Conservation (phyloP, 768 basidiomycete genomes). For the Mycena vitilis region DNA sequence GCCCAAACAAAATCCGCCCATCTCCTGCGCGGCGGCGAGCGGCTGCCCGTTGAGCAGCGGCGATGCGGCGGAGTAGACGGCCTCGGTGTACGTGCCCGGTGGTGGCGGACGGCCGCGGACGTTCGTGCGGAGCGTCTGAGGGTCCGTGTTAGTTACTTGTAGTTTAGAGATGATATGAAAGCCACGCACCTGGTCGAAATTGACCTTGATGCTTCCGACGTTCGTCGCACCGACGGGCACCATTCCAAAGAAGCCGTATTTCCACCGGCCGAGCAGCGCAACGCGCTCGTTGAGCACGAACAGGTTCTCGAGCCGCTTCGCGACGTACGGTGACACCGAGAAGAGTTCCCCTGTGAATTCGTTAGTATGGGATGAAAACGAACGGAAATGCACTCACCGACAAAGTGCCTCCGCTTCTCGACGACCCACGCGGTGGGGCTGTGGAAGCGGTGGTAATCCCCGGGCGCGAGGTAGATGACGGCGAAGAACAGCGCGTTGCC, state of each 20-base stretch:
- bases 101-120: conserved; percentile 78
- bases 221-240: conserved; percentile 98
- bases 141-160: conserved; percentile 14
- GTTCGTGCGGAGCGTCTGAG: conserved; percentile 90
- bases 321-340: conserved; percentile 96
- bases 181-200: conserved; percentile 83
- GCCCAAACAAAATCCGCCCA: conserved; percentile 97
- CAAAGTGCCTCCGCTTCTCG: conserved; percentile 93
- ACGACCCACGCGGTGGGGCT: conserved; percentile 97
- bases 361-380: conserved; percentile 8
- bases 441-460: conserved; percentile 99
- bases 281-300: conserved; percentile 99
- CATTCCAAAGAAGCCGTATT: conserved; percentile 96
- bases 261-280: conserved; percentile 94
- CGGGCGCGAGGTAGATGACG: conserved; percentile 97
- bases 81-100: conserved; percentile 91
- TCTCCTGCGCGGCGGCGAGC: conserved; percentile 88
- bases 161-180: conserved; percentile 1
- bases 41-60: conserved; percentile 90
- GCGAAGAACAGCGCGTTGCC: conserved; percentile 92
- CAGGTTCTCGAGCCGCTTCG: conserved; percentile 88
- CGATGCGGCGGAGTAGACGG: conserved; percentile 89
- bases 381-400: conserved; percentile 63
- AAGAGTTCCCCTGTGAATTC: conserved; percentile 82
- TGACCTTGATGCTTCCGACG: conserved; percentile 95